Base-by-base conservation (phyloP, 306 rosid species). In the Quillaja saponaria region DNA sequence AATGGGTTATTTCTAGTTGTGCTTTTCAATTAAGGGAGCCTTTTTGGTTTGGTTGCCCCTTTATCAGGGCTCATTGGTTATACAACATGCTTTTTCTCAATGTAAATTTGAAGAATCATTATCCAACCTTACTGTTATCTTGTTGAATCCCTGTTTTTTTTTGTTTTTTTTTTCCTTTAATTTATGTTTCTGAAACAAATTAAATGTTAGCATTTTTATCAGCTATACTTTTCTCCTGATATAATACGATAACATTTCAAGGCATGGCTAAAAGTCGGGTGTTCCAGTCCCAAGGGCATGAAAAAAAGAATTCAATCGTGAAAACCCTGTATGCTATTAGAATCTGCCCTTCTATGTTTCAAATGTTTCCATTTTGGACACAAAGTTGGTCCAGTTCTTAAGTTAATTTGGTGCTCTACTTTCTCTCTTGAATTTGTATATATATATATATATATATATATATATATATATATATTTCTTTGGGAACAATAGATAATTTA, bases 21-120 rank as follows among this genome's bases (percentile, higher is more conserved):
- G 58, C 42, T 40, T 20, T 55, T 63, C 13, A 34, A 64, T 66
- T 68, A 34, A 37, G 15, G 59, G 50, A 58, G 14, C 21, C 49
- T 15, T 40, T 14, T 13, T 38, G 20, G 50, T 55, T 63, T 48
- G 10, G 25, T 3, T 44, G 11, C 40, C 67, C 20, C 44, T 20
- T 57, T 44, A 58, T 38, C 31, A 25, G 15, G 51, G 5, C 37
- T 62, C 51, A 45, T 45, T 71, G 51, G 45, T 45, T 7, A 19
- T 44, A 13, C 11, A 37, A 21, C 50, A 6, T 50, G 47, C 31
- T 4, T 25, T 25, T 25, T 25, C 31, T 4, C 31, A 25, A 25
- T 4, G 2, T 25, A 4, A 1, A 25, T 25, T 2, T 25, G 31
- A 25, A 25, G 31, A 25, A 1, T 4, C 31, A 25, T 25, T 25